Evolutionary conservation across 192 early-diverging fungal species (phyloP).

Genomic region (Coemansia sp.): DNA sequence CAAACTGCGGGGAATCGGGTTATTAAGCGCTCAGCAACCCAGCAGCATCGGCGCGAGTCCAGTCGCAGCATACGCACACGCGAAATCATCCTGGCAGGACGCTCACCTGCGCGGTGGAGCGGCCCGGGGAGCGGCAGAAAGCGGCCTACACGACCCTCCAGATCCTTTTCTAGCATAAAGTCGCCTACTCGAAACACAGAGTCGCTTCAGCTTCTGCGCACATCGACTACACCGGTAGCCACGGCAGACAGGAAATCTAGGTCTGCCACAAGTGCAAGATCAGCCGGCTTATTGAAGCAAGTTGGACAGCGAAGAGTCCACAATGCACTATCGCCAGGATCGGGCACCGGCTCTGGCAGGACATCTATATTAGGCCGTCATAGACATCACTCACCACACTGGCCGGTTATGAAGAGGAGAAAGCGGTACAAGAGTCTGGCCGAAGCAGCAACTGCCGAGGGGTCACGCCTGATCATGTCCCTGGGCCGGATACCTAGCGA

Average conservation of each 20-base stretch:
- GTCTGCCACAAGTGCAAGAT: too few relatives aligned
- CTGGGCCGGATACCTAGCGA: slow-evolving; percentile 21
- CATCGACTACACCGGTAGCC: neutral
- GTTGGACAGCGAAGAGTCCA: too few relatives aligned
- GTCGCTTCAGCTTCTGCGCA: too few relatives aligned
- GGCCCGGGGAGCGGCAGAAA: neutral
- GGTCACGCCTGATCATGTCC: slow-evolving; percentile 38
- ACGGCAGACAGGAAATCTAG: too few relatives aligned
- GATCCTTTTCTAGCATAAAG: slow-evolving; percentile 2
- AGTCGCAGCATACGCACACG: slow-evolving; percentile 31
- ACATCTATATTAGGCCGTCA: too few relatives aligned
- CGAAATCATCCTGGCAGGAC: slow-evolving; percentile 25
- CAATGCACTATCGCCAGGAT: too few relatives aligned
- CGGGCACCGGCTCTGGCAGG: too few relatives aligned
- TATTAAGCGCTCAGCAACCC: neutral
- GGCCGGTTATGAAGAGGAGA: too few relatives aligned
- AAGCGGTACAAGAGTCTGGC: slow-evolving; percentile 45
- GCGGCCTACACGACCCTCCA: neutral
- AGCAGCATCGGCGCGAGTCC: slow-evolving; percentile 20
- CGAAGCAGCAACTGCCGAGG: slow-evolving; percentile 33
- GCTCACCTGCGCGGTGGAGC: neutral
- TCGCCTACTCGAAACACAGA: too few relatives aligned
- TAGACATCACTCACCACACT: too few relatives aligned
- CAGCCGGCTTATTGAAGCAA: too few relatives aligned
- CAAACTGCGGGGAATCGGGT: too few relatives aligned